Base-by-base conservation (phyloP, 306 rosid genomes). In the Herpetospermum pedunculosum region DNA sequence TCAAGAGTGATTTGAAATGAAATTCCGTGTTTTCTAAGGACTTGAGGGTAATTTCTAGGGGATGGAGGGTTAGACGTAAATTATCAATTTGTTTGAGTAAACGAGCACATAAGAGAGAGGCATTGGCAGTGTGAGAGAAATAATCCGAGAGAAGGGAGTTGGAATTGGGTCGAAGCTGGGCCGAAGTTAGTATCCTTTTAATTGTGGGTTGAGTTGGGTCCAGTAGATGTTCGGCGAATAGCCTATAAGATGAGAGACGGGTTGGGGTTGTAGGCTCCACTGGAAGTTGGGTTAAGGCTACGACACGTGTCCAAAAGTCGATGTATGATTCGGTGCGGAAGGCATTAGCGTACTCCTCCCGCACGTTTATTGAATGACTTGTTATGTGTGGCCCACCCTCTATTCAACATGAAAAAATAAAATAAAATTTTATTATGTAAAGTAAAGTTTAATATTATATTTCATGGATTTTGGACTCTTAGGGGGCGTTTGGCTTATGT, bases 301-400 rank as follows among this genome's bases (percentile, higher is more conserved):
- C n/a, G 75, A 92, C 91, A 55, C 84, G 92, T 70, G 92, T 83
- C 97, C 97, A 92, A 6, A 90, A 92, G 1, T 90, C 92, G 0
- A 89, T 50, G 77, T 90, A 90, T 10, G 98, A 92, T 47, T 88
- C 89, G 0, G 98, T 92, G 3, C 96, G 98, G 9, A 92, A 88
- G 53, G 92, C 96, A 29, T 85, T 87, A 0, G 90, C 96, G 6
- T 90, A 90, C 79, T 90, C 96, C 47, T 90, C 96, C 8, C 84
- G 72, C 8, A 92, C 87, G 0, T 32, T 2, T 0, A 43, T 48
- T 73, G 87, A 28, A 6, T 48, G 12, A 16, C 59, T 82, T 37
- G 75, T 73, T 21, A 79, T 44, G 12, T 8, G n/a, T 1, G 55
- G 37, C 12, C 48, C 79, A 1, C 75, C 37, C 1, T 43, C 88